Evolutionary conservation across 1,284 basidiomycete species (phyloP).

Genomic region (Sporisorium graminicola): DNA sequence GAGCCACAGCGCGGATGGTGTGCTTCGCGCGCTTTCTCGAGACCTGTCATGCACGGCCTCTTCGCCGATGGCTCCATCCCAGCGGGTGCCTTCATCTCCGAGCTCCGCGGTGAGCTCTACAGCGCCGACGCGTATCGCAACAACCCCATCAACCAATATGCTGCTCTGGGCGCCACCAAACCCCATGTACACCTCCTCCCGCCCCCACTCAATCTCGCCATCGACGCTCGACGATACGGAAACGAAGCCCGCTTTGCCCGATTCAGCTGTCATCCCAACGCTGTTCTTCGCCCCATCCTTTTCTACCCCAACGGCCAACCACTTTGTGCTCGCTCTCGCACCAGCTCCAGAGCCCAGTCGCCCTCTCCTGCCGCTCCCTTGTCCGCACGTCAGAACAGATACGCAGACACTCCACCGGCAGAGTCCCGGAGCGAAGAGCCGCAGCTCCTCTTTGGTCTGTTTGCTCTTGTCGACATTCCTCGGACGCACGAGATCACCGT

Average conservation of each 20-base stretch:
- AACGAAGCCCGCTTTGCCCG: slow-evolving; percentile 81
- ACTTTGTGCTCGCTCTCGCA: slow-evolving; percentile 28
- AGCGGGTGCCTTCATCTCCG: slow-evolving; percentile 70
- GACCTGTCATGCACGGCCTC: slow-evolving; percentile 70
- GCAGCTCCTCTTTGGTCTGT: slow-evolving; percentile 82
- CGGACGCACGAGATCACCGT: slow-evolving; percentile 88
- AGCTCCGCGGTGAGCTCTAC: slow-evolving; percentile 69
- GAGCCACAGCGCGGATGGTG: slow-evolving; percentile 68
- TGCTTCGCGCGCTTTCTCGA: slow-evolving; percentile 70
- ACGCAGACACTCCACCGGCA: slow-evolving; percentile 50
- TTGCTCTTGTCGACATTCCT: slow-evolving; percentile 82
- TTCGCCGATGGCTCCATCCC: slow-evolving; percentile 70
- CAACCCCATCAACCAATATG: slow-evolving; percentile 74
- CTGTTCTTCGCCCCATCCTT: slow-evolving; percentile 82
- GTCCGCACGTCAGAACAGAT: slow-evolving; percentile 24
- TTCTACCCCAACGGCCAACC: slow-evolving; percentile 70
- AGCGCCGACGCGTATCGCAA: slow-evolving; percentile 67
- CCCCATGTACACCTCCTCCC: slow-evolving; percentile 83
- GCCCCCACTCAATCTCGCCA: slow-evolving; percentile 81
- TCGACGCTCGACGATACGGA: slow-evolving; percentile 86
- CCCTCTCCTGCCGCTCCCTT: slow-evolving; percentile 14
- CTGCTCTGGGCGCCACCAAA: slow-evolving; percentile 73
- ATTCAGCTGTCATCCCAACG: slow-evolving; percentile 89
- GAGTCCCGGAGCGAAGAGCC: slow-evolving; percentile 69
- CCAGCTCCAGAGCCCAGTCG: slow-evolving; percentile 39